Conservation (phyloP, 2,329 filamentous ascomycete genomes). For the Venturia asperata region DNA sequence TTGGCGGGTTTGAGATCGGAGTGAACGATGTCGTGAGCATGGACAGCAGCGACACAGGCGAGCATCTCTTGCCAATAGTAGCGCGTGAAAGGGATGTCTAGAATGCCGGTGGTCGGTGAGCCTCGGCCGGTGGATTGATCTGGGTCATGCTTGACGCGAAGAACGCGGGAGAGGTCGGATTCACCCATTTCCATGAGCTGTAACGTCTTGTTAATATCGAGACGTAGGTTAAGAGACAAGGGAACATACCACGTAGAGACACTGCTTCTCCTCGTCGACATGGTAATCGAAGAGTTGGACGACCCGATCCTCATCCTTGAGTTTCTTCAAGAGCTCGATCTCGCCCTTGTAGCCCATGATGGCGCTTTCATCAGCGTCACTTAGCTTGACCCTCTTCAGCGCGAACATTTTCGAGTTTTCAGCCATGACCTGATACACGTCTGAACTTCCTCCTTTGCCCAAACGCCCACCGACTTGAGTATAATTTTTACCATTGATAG, state of each 20-base stretch:
- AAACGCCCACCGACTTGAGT: slow-evolving; percentile 76
- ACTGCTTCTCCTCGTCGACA: slow-evolving; percentile 84
- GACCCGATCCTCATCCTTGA: slow-evolving; percentile 80
- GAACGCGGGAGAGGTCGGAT: slow-evolving; percentile 79
- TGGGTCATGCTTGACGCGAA: slow-evolving; percentile 55
- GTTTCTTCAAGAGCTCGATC: slow-evolving; percentile 78
- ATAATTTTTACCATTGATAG: slow-evolving; percentile 85
- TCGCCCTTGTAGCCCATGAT: slow-evolving; percentile 89
- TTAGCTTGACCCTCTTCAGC: slow-evolving; percentile 83
- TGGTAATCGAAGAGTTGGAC: slow-evolving; percentile 89
- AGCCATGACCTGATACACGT: slow-evolving; percentile 93
- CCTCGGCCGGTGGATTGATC: slow-evolving; percentile 17
- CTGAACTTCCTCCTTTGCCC: slow-evolving; percentile 84
- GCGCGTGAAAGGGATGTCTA: slow-evolving; percentile 88
- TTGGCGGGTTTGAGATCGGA: slow-evolving; percentile 96
- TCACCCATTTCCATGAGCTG: slow-evolving; percentile 97
- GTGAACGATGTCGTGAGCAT: slow-evolving; percentile 87
- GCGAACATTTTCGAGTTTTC: slow-evolving; percentile 96
- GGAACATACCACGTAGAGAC: slow-evolving; percentile 66
- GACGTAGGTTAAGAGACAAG: background rate
- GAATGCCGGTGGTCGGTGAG: slow-evolving; percentile 44
- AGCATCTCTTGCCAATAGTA: slow-evolving; percentile 99
- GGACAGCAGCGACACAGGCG: slow-evolving; percentile 84
- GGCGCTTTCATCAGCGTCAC: slow-evolving; percentile 77
- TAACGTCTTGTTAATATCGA: slow-evolving; percentile 11